Evolutionary conservation across 208 protist genomes (phyloP), one percentile per base, ranked within the genome.

Genomic region (Leishmania major): DNA sequence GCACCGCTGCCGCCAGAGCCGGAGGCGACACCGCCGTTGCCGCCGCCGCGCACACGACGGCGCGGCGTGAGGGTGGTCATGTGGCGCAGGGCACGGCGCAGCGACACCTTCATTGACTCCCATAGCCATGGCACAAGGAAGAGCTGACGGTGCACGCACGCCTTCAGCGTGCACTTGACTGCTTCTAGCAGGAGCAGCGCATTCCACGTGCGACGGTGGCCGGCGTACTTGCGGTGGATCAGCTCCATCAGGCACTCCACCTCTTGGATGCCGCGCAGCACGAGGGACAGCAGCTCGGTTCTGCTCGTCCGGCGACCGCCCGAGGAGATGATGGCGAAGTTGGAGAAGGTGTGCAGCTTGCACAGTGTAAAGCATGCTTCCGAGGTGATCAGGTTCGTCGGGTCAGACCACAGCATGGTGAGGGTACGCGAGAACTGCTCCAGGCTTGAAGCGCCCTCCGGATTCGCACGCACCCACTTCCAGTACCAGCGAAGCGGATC

Each of bases 121-220:
- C 88, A 95, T 49, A 96, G 84, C 88, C 88, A 96, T 59, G 90
- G 90, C 13, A 93, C 80, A 19, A 95, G 83, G 53, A 95, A 93
- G n/a, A 95, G 75, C 66, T 93, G 91, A 22, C 84, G 83, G 83
- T 95, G 91, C 43, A 94, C 88, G 35, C 89, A 88, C 35, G 88
- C 40, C 78, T 91, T 90, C 5, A 95, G 79, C 3, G 87, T n/a
- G 76, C 89, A 92, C 87, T 96, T 96, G 15, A 95, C 67, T 1
- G 81, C 73, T 77, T 96, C 84, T 7, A 96, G 86, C 35, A 85
- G 70, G n/a, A 95, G 79, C 70, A 95, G 76, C 37, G 81, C 81
- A 60, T 93, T 89, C 91, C 93, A 96, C 51, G 91, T 85, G 59
- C 47, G 37, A 49, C 66, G 73, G 76, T 94, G 87, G 40, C 85